Conservation (phyloP, 768 basidiomycete species). For the Hydnum rufescens region DNA sequence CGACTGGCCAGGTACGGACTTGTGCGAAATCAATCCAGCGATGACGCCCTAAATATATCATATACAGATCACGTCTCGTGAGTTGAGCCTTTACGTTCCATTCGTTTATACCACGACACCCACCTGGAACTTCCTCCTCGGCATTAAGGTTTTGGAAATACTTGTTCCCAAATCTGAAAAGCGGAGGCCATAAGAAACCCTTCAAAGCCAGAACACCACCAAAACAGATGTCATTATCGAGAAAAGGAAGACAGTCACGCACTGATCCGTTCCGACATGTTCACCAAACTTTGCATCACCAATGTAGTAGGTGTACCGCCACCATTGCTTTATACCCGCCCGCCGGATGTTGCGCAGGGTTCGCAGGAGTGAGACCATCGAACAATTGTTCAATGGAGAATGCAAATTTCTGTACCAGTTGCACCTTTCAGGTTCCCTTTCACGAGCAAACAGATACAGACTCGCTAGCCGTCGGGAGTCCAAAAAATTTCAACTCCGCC, state of each 20-base stretch:
- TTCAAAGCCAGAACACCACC: neutral
- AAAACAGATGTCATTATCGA: neutral
- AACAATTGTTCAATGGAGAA: neutral
- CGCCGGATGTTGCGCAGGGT: slow-evolving; percentile 58
- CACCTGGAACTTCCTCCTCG: slow-evolving; percentile 77
- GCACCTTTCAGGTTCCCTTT: no score
- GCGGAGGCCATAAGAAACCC: slow-evolving; percentile 5
- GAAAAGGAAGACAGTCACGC: slow-evolving; percentile 18
- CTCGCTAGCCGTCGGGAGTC: no score
- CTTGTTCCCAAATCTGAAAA: slow-evolving; percentile 66
- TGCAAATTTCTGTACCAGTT: no score
- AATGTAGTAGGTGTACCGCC: slow-evolving; percentile 81
- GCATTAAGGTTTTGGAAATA: slow-evolving; percentile 86
- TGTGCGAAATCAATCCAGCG: slow-evolving; percentile 92
- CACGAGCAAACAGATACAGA: no score
- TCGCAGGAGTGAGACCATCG: slow-evolving; percentile 53
- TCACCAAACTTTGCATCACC: slow-evolving; percentile 81
- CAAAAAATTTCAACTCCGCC: no score
- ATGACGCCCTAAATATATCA: slow-evolving; percentile 48
- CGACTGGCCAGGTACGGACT: slow-evolving; percentile 27
- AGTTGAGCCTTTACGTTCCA: no score
- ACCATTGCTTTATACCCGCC: slow-evolving; percentile 71
- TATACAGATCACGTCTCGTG: neutral
- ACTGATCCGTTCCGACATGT: slow-evolving; percentile 67
- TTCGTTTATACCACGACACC: no score